These are phyloP conservation scores for Penicillium angulare DNA, from an alignment of 495 filamentous ascomycete genomes.

Conservation along the genomic window DNA sequence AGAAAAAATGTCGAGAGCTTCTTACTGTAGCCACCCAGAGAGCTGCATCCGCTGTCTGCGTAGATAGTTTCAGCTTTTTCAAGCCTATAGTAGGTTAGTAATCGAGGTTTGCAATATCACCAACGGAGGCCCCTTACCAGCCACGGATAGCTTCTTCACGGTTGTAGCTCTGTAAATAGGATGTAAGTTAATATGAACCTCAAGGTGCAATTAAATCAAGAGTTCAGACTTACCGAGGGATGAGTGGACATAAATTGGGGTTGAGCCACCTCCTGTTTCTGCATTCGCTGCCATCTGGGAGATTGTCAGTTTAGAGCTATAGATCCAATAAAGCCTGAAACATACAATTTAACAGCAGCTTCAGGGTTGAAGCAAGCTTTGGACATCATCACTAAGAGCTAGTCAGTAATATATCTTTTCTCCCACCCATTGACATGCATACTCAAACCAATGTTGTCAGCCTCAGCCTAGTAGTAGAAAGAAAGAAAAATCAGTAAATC, in stretches of 20 bases:
- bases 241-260: slow-evolving; percentile 87
- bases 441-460: slow-evolving; percentile 85
- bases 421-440: slow-evolving; percentile 41
- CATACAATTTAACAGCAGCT: slow-evolving; percentile 62
- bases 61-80: slow-evolving; percentile 35
- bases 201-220: neutral
- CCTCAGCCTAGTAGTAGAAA: slow-evolving; percentile 56
- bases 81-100: slow-evolving; percentile 24
- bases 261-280: slow-evolving; percentile 51
- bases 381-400: slow-evolving; percentile 55
- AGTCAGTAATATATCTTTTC: slow-evolving; percentile 16
- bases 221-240: slow-evolving; percentile 59
- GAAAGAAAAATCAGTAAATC: neutral
- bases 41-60: slow-evolving; percentile 35
- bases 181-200: neutral
- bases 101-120: neutral
- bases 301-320: neutral
- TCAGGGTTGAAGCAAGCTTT: slow-evolving; percentile 70
- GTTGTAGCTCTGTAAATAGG: slow-evolving; percentile 53
- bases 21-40: slow-evolving; percentile 31
- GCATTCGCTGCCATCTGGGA: slow-evolving; percentile 70
- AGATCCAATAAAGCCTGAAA: neutral
- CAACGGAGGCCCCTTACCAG: slow-evolving; percentile 45
- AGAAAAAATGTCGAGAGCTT: neutral
- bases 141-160: slow-evolving; percentile 68